These are phyloP conservation scores for Colletotrichum phormii DNA, from an alignment of 2,329 filamentous ascomycete genomes.

Conservation along the genomic window DNA sequence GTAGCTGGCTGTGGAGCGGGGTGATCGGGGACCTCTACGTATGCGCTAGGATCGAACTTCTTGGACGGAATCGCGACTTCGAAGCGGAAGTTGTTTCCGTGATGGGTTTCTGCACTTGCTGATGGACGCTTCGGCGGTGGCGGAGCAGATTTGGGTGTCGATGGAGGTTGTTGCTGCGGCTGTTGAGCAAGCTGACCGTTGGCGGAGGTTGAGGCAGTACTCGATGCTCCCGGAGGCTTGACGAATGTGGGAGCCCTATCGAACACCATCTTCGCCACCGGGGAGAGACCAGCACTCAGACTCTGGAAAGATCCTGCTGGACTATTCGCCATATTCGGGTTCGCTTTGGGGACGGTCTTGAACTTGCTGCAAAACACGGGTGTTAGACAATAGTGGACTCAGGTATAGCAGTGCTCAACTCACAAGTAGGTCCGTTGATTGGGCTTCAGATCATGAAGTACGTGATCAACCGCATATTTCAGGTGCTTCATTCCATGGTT, in stretches of 20 bases:
- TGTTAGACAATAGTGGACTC: slow-evolving; percentile 43
- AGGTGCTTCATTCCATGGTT: slow-evolving; percentile 59
- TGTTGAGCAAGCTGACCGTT: slow-evolving; percentile 40
- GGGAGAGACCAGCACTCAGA: slow-evolving; percentile 58
- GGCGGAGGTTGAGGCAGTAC: slow-evolving; percentile 40
- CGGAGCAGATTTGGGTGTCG: slow-evolving; percentile 36
- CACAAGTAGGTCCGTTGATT: slow-evolving; percentile 79
- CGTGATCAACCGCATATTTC: slow-evolving; percentile 78
- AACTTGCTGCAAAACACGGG: slow-evolving; percentile 61
- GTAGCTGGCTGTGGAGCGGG: slow-evolving; percentile 39
- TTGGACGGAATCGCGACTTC: slow-evolving; percentile 62
- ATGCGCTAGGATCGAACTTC: slow-evolving; percentile 52
- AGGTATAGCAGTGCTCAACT: slow-evolving; percentile 39
- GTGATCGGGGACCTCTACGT: slow-evolving; percentile 46
- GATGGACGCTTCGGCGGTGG: slow-evolving; percentile 28
- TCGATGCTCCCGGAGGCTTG: slow-evolving; percentile 49
- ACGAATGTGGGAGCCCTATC: slow-evolving; percentile 56
- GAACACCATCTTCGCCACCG: slow-evolving; percentile 62
- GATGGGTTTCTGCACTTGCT: slow-evolving; percentile 45
- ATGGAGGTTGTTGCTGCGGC: slow-evolving; percentile 16
- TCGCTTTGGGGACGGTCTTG: slow-evolving; percentile 58
- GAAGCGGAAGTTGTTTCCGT: slow-evolving; percentile 52
- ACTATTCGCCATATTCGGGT: slow-evolving; percentile 43
- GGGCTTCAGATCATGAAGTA: slow-evolving; percentile 79
- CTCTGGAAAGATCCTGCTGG: slow-evolving; percentile 18